Base-by-base conservation (phyloP, 176 grass and related monocot genomes). In the Oryza glaberrima region DNA sequence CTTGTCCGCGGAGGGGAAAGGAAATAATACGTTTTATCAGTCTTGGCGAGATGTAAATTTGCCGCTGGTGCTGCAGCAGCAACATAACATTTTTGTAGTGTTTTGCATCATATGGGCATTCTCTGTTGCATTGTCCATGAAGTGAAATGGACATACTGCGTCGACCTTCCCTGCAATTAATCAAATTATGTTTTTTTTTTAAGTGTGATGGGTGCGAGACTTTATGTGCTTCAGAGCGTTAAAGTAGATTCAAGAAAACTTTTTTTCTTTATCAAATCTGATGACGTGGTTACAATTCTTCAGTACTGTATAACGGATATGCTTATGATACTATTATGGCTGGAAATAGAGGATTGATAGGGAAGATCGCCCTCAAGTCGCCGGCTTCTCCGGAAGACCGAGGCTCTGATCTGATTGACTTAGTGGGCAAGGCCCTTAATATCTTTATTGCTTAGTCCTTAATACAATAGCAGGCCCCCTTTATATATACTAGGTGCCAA, bases 1-100 rank as follows among this genome's bases (percentile, higher is more conserved):
- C 23, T 2, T 75, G n/a, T 23, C 70, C 32, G 47, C 41, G 1
- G 65, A 83, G 20, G 80, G 15, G 28, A 40, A 11, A 66, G 26
- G 2, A 76, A 75, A 44, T 1, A 87, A 70, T 85, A 81, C 44
- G 38, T 63, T 83, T 75, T 86, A 49, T 75, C 5, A 28, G 7
- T 40, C 26, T 40, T n/a, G 40, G 22, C 43, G 74, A 78, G 30
- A 2, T 81, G 48, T 76, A 75, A 79, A 76, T 70, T 63, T 69
- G 69, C 20, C n/a, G 23, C 8, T 58, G 15, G 54, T 11, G 35
- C 49, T 38, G 13, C 65, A 70, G 22, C 73, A 54, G 65, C 40
- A 38, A 67, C 17, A 56, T 68, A 12, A 1, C 34, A 71, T 41
- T 51, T 67, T 43, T 67, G 74, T 1, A 0, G 11, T 49, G 4